phyloP scores from a whole-genome alignment of 495 filamentous ascomycete species.

The Penicillium verhagenii region DNA sequence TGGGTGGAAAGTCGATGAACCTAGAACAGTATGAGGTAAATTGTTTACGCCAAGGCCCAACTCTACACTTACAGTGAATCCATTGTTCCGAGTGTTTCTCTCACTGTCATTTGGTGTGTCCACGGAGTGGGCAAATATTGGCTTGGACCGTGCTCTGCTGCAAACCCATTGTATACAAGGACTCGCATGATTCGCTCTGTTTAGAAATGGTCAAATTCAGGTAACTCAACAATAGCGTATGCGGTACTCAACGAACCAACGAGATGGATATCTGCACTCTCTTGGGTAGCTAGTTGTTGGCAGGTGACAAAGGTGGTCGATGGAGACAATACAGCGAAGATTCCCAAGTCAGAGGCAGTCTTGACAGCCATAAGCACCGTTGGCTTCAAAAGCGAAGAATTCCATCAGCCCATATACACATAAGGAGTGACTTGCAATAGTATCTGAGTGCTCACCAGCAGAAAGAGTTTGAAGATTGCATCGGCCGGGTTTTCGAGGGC shows the following conservation, averaged over 20 bases:
- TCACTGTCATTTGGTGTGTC: neutral
- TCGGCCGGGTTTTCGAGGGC: too few relatives aligned
- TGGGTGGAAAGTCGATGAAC: neutral
- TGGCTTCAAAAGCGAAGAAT: too few relatives aligned
- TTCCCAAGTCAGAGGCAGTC: constrained; percentile 2
- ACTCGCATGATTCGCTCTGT: constrained; percentile 8
- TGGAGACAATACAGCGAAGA: constrained; percentile 3
- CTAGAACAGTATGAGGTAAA: too few relatives aligned
- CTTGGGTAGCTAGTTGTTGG: neutral
- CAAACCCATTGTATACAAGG: constrained; percentile 2
- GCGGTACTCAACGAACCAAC: neutral
- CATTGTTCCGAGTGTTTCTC: neutral
- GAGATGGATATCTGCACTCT: neutral
- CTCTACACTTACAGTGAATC: neutral
- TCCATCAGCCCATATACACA: too few relatives aligned
- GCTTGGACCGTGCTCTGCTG: neutral
- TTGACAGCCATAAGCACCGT: neutral
- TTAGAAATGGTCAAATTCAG: neutral
- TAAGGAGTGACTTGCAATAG: too few relatives aligned
- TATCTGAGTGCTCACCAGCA: too few relatives aligned
- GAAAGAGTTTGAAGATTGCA: too few relatives aligned
- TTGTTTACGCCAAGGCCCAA: neutral
- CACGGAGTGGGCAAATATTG: neutral
- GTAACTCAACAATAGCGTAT: neutral
- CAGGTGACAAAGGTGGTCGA: neutral